Evolutionary conservation across 139 green algal genomes (phyloP), one percentile per base, ranked within the genome.

Genomic region (Zygnema circumcarinatum): DNA sequence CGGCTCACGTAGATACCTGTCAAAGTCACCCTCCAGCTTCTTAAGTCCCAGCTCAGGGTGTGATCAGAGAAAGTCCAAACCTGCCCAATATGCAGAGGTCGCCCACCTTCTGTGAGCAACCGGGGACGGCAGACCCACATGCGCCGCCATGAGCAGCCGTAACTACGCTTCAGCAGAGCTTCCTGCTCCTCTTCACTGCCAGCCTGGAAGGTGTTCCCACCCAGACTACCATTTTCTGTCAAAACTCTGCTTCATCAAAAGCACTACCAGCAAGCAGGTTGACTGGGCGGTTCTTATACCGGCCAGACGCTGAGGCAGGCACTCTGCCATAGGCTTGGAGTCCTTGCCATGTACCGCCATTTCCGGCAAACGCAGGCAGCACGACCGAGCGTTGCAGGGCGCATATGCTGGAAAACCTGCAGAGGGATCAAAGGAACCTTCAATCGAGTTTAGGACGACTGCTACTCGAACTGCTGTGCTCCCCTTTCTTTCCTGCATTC

Each of bases 1-100:
- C 88, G 76, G 53, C 82, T 90, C 42, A 90, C 85, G 86, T 92
- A 92, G 32, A 92, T 74, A 38, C 81, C 81, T 87, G 78, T 38
- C 0, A 3, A 38, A n/a, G n/a, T n/a, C n/a, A n/a, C n/a, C 22
- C 29, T 22, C 1, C 22, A 36, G 21, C 21, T 38, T 1, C 72
- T 0, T 22, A 79, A 22, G 25, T 29, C 29, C 21, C 41, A 1
- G 47, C 72, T 25, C 1, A 22, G 36, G 1, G 36, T 22, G 21
- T 0, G 36, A 69, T 38, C 29, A 22, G 0, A 1, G 47, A 1
- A 0, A 22, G 47, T 31, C 22, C 21, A 22, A 22, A 73, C 72
- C 1, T 22, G 25, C 21, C 41, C 72, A 79, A 22, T 25, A 76
- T 38, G 31, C 36, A n/a, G n/a, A n/a, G n/a, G n/a, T n/a, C n/a